Evolutionary conservation across 83 land plant genomes (phyloP).

Genomic region (Picea engelmannii): DNA sequence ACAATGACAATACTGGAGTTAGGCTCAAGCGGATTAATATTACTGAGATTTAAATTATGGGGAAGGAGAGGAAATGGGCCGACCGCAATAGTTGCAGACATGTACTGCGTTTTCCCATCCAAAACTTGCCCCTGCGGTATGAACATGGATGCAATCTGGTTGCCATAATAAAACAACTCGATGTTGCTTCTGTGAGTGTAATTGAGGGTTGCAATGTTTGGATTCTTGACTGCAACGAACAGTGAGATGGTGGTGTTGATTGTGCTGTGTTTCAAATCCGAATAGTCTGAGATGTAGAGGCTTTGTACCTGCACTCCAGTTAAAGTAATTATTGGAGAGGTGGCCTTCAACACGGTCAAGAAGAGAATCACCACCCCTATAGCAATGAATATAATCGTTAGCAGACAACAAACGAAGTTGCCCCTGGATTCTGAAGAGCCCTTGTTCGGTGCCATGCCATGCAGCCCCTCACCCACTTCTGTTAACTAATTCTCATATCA

Average conservation of each 20-base stretch:
- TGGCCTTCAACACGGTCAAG: too few relatives aligned
- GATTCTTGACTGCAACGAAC: constrained; percentile 52
- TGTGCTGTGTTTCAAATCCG: constrained; percentile 16
- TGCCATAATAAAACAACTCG: constrained; percentile 43
- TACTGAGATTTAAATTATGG: neutral
- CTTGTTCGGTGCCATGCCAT: too few relatives aligned
- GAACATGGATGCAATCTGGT: constrained; percentile 62
- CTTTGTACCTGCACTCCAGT: too few relatives aligned
- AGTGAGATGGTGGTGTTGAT: constrained; percentile 44
- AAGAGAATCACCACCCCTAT: too few relatives aligned
- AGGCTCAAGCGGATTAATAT: constrained; percentile 14
- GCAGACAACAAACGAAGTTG: too few relatives aligned
- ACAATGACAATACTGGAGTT: constrained; percentile 16
- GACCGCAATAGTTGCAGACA: constrained; percentile 48
- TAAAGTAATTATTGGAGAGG: too few relatives aligned
- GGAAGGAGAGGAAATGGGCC: constrained; percentile 18
- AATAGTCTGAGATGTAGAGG: too few relatives aligned
- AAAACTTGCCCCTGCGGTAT: constrained; percentile 53
- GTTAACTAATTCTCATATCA: too few relatives aligned
- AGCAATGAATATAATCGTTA: too few relatives aligned
- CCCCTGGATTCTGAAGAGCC: too few relatives aligned
- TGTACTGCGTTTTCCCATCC: constrained; percentile 52
- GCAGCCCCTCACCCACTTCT: too few relatives aligned
- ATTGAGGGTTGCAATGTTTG: constrained; percentile 43
- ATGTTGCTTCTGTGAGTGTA: constrained; percentile 52